Evolutionary conservation across 1,284 basidiomycete species (phyloP).

Genomic region (Austroboletus niveus): DNA sequence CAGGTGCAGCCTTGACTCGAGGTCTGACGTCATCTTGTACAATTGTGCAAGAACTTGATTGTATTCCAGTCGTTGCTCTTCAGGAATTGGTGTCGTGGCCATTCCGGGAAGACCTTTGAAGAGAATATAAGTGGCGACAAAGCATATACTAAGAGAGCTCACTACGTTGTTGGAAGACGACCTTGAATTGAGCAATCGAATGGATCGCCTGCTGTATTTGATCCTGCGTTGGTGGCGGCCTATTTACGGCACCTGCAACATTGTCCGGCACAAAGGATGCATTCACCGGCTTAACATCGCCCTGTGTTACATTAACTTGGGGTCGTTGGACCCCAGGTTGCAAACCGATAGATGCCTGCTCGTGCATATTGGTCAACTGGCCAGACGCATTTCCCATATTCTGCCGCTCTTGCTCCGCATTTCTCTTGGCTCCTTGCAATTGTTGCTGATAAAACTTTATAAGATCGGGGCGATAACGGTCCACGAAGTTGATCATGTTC

Average conservation of each 20-base stretch:
- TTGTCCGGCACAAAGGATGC: constrained; percentile 15
- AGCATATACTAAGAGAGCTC: constrained; percentile 19
- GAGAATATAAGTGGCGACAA: constrained; percentile 13
- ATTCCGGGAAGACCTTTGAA: constrained; percentile 26
- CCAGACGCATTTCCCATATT: constrained; percentile 18
- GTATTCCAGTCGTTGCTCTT: constrained; percentile 53
- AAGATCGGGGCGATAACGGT: constrained; percentile 46
- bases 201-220: constrained; percentile 31
- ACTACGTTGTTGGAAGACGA: constrained; percentile 34
- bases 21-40: constrained; percentile 40
- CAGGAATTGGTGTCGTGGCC: constrained; percentile 40
- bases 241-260: constrained; percentile 6
- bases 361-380: constrained; percentile 18
- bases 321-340: constrained; percentile 17
- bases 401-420: constrained; percentile 27
- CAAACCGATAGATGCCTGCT: constrained; percentile 19
- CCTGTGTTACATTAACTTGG: constrained; percentile 6
- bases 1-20: constrained; percentile 51
- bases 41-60: constrained; percentile 49
- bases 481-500: constrained; percentile 54
- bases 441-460: constrained; percentile 26
- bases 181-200: constrained; percentile 35
- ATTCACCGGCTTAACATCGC: constrained; percentile 25
- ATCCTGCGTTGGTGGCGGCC: constrained; percentile 26
- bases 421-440: constrained; percentile 22